A percentile compares a stretch with the other conserved stretches of the same genome.
These are phyloP conservation scores for Botrytis pseudocinerea DNA, from an alignment of 2,329 filamentous ascomycete genomes.

Conservation along the genomic window DNA sequence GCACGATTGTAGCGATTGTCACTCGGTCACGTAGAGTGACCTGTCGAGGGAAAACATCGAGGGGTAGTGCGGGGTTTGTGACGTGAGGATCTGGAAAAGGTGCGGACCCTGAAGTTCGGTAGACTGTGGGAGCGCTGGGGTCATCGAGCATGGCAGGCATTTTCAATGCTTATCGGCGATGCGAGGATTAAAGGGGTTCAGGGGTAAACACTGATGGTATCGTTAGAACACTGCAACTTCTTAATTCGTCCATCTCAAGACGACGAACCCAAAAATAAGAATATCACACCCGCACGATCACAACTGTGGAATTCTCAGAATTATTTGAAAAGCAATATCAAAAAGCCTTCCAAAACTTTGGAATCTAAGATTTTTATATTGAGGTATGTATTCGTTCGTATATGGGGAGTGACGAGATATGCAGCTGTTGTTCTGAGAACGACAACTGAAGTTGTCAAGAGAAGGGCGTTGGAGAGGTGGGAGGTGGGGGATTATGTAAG, in stretches of 20 bases:
- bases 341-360: not conserved
- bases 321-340: slow-evolving; percentile 1
- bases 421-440: slow-evolving; percentile 26
- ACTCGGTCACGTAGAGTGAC: slow-evolving; percentile 67
- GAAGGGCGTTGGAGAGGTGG: not conserved
- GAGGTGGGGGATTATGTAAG: slow-evolving; percentile 7
- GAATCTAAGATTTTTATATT: not conserved
- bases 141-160: slow-evolving; percentile 66
- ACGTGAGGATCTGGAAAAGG: slow-evolving; percentile 54
- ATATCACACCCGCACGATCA: not conserved
- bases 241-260: not conserved
- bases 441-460: slow-evolving; percentile 18
- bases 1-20: slow-evolving; percentile 67
- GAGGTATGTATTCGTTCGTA: not conserved
- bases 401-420: slow-evolving; percentile 22
- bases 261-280: slow-evolving; percentile 2
- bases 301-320: not conserved
- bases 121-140: slow-evolving; percentile 55
- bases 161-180: slow-evolving; percentile 25
- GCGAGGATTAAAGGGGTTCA: slow-evolving; percentile 16
- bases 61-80: slow-evolving; percentile 47
- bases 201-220: slow-evolving; percentile 4
- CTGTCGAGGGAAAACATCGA: slow-evolving; percentile 56
- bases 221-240: slow-evolving; percentile 12
- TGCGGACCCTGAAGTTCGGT: slow-evolving; percentile 53